These are phyloP conservation scores for Oryza meridionalis DNA, from an alignment of 176 grass and related monocot species.

Conservation along the genomic window DNA sequence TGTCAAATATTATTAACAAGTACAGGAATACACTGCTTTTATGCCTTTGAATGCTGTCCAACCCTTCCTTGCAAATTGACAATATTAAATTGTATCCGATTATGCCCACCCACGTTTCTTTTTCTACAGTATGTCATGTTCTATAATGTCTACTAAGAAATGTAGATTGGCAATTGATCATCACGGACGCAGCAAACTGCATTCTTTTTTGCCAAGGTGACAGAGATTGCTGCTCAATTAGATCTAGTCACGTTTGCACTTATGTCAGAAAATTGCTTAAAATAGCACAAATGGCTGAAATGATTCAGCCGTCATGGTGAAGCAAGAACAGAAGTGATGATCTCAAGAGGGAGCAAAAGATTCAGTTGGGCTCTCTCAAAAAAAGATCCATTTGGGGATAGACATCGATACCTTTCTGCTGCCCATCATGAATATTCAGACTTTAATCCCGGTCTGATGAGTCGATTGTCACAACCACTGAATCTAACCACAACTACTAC, in stretches of 20 bases:
- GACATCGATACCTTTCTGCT: neutral
- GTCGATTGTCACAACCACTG: neutral
- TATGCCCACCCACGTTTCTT: neutral
- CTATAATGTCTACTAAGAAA: neutral
- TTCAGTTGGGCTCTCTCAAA: neutral
- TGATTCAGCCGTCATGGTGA: constrained; percentile 13
- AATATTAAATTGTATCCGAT: neutral
- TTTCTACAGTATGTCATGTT: neutral
- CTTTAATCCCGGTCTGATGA: constrained; percentile 20
- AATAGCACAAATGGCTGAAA: constrained; percentile 9
- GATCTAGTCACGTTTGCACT: neutral
- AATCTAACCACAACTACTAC: neutral
- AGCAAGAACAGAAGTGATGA: neutral
- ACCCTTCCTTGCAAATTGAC: neutral
- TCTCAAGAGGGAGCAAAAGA: neutral
- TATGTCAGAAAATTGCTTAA: neutral
- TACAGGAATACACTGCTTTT: neutral
- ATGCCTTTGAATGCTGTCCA: neutral
- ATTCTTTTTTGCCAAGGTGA: constrained; percentile 1
- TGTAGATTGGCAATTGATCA: neutral
- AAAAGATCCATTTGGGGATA: neutral
- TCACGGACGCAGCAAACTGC: constrained; percentile 1
- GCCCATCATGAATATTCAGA: neutral
- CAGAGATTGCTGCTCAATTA: neutral
- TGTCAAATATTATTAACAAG: neutral